Evolutionary conservation across 2,329 filamentous ascomycete genomes (phyloP), one percentile per base, ranked within the genome.

Genomic region (Seiridium unicorne): DNA sequence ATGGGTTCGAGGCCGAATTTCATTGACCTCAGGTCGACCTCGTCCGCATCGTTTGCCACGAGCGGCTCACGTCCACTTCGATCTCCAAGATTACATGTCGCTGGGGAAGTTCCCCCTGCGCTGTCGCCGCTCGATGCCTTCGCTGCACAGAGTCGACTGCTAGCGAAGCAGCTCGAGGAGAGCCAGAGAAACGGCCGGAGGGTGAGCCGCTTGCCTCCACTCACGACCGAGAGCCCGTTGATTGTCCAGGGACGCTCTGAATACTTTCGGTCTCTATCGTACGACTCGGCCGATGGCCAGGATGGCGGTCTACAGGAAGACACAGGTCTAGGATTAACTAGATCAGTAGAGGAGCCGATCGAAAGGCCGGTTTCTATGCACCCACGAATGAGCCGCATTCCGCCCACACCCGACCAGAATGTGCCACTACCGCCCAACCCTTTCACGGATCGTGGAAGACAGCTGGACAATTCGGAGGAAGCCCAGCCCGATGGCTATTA

Each of bases 91-190:
- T 79, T 92, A 61, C 89, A 93, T 74, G 82, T 91, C 60, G 89
- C 90, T 60, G 91, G 91, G 63, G 91, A 94, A 68, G 84, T 90
- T 1, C 94, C 95, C 26, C 95, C 95, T 4, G 91, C 95, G 57
- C 83, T 98, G 60, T 98, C 95, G 6, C 95, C 95, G 9, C 84
- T 99, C 65, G 95, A 99, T 81, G 94, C 94, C 53, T 96, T 99
- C 72, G 94, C 94, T 31, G 84, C 94, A 63, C 94, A 98, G 72
- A 96, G 93, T 68, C 89, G 94, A 60, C 79, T 96, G 68, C 84
- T 99, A 56, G 93, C 93, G 44, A 91, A 87, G 76, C 90, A 96
- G 75, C 86, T 99, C 62, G 89, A 97, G 73, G 89, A 95, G 66
- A 89, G 86, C 64, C 84, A 86, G 69, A 88, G 85, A 70, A 84